A percentile compares a stretch with the other conserved stretches of the same genome.
Evolutionary conservation across 306 rosid genomes (phyloP).

Genomic region (Sophora flavescens): DNA sequence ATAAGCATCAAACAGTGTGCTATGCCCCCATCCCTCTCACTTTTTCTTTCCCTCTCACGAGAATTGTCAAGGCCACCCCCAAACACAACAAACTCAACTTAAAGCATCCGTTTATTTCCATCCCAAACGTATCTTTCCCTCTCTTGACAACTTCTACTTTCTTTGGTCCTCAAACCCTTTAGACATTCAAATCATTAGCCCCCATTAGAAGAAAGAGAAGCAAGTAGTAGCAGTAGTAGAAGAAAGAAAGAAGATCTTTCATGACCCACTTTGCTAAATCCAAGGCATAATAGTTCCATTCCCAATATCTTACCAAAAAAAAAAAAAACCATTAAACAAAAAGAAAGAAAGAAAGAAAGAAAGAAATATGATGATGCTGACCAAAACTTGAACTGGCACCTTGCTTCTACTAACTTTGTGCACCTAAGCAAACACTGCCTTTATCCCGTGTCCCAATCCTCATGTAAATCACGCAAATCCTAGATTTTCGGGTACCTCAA

Average conservation of each 20-base stretch:
- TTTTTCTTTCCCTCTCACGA: conserved; percentile 51
- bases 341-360: background rate
- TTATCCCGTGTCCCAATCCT: conserved; percentile 35
- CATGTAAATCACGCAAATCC: conserved; percentile 41
- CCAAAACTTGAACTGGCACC: conserved; percentile 51
- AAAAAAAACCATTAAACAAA: no score
- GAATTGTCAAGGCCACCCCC: conserved; percentile 43
- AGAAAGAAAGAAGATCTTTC: conserved; percentile 57
- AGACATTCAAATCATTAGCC: conserved; percentile 54
- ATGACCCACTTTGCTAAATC: conserved; percentile 68
- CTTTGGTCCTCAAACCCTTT: conserved; percentile 57
- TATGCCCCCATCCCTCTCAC: conserved; percentile 6
- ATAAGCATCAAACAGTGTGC: background rate
- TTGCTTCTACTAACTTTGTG: conserved; percentile 45
- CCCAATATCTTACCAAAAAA: conserved; percentile 49
- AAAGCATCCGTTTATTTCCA: conserved; percentile 37
- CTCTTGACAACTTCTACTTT: conserved; percentile 51
- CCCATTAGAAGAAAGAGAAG: background rate
- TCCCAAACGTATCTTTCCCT: conserved; percentile 46
- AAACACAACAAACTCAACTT: conserved; percentile 1
- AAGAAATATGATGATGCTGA: conserved; percentile 31
- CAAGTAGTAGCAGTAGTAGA: conserved; percentile 1
- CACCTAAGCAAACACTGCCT: background rate
- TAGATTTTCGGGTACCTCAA: conserved; percentile 39
- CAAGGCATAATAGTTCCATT: conserved; percentile 58